Conservation (phyloP, 148 eudicot species). For the Fagopyrum homotropicum region DNA sequence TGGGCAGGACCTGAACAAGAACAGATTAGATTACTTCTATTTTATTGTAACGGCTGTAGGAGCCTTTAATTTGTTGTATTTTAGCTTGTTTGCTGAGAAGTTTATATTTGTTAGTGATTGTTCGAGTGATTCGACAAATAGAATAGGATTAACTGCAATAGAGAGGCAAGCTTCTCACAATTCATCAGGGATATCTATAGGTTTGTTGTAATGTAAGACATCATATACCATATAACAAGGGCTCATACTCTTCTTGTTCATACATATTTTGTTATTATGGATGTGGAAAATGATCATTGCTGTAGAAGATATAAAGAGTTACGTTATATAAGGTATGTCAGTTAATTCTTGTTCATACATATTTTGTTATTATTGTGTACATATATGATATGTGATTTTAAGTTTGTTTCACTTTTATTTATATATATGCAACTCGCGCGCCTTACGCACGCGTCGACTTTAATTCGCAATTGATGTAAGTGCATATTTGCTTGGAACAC, state of each 20-base stretch:
- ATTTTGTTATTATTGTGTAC: too few relatives aligned
- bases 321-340: too few relatives aligned
- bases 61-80: slow-evolving; percentile 43
- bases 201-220: slow-evolving; percentile 1
- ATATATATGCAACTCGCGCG: too few relatives aligned
- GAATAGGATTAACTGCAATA: background rate
- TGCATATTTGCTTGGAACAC: too few relatives aligned
- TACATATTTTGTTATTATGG: too few relatives aligned
- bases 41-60: slow-evolving; percentile 39
- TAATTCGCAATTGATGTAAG: too few relatives aligned
- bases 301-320: too few relatives aligned
- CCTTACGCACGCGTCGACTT: too few relatives aligned
- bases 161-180: slow-evolving; percentile 3
- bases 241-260: background rate
- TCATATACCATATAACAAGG: background rate
- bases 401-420: too few relatives aligned
- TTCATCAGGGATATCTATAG: background rate
- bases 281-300: too few relatives aligned
- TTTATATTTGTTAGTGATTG: slow-evolving; percentile 22
- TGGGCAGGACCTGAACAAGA: slow-evolving; percentile 59
- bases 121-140: background rate
- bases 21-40: slow-evolving; percentile 54
- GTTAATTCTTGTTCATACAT: too few relatives aligned
- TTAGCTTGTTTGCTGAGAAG: slow-evolving; percentile 37
- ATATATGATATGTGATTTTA: too few relatives aligned